Evolutionary conservation across 306 rosid genomes (phyloP).

Genomic region (Sindora glabra): DNA sequence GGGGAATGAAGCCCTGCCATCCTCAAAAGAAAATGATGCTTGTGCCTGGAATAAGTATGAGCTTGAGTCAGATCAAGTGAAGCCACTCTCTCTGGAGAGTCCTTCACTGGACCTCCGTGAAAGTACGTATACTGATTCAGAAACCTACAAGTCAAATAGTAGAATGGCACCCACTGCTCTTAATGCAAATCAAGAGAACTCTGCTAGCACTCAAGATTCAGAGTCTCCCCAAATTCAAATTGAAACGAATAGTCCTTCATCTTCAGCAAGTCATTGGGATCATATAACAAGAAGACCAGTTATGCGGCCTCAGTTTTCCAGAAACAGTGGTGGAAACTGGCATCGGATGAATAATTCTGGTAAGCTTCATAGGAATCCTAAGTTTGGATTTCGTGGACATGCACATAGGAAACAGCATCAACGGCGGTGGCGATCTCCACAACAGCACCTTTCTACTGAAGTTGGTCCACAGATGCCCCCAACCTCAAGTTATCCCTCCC

Average conservation of each 20-base stretch:
- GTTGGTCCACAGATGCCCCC: slow-evolving; percentile 31
- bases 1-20: slow-evolving; percentile 29
- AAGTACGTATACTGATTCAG: slow-evolving; percentile 27
- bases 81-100: slow-evolving; percentile 31
- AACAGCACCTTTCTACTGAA: slow-evolving; percentile 28
- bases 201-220: slow-evolving; percentile 28
- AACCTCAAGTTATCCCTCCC: slow-evolving; percentile 32
- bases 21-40: slow-evolving; percentile 29
- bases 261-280: slow-evolving; percentile 29
- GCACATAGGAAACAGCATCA: slow-evolving; percentile 39
- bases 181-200: slow-evolving; percentile 29
- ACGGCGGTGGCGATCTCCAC: slow-evolving; percentile 33
- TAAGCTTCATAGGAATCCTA: slow-evolving; percentile 38
- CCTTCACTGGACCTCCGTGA: slow-evolving; percentile 27
- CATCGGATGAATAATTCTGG: slow-evolving; percentile 30
- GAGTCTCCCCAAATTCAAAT: slow-evolving; percentile 30
- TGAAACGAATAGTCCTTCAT: slow-evolving; percentile 30
- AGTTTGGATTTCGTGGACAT: slow-evolving; percentile 30
- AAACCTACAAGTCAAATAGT: slow-evolving; percentile 26
- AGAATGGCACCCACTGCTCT: slow-evolving; percentile 19
- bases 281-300: slow-evolving; percentile 21
- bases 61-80: slow-evolving; percentile 35
- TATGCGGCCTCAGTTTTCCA: slow-evolving; percentile 24
- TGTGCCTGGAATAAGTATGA: slow-evolving; percentile 20
- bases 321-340: slow-evolving; percentile 37